A percentile compares a stretch with the other conserved stretches of the same genome.
Conservation (phyloP, 2,329 filamentous ascomycete species). For the Fusarium burgessii region DNA sequence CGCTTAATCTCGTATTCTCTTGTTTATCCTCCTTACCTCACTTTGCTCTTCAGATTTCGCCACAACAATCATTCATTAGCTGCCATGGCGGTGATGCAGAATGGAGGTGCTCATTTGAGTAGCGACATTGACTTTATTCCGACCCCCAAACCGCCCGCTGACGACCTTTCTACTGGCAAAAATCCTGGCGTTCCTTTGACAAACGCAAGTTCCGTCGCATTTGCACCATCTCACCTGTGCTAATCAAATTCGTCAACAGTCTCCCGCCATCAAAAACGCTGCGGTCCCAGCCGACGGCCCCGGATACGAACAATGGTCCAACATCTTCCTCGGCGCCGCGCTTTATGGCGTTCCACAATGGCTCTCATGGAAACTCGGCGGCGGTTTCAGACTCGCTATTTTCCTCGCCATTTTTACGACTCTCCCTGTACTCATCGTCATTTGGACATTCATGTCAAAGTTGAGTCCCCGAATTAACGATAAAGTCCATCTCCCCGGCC, state of each 20-base stretch:
- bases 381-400: constrained; percentile 86
- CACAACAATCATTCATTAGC: neutral
- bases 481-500: constrained; percentile 84
- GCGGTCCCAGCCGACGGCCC: constrained; percentile 88
- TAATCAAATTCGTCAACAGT: constrained; percentile 63
- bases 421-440: constrained; percentile 80
- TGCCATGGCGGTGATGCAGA: constrained; percentile 35
- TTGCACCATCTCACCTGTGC: neutral
- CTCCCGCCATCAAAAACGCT: constrained; percentile 88
- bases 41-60: neutral
- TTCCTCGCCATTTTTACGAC: constrained; percentile 82
- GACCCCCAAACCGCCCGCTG: constrained; percentile 32
- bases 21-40: neutral
- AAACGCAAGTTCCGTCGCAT: constrained; percentile 12
- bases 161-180: constrained; percentile 31
- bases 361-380: constrained; percentile 83
- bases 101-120: constrained; percentile 38
- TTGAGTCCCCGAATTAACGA: constrained; percentile 89
- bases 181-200: constrained; percentile 36
- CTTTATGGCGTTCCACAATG: constrained; percentile 79
- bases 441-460: constrained; percentile 83
- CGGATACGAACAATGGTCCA: constrained; percentile 86
- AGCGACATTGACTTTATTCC: constrained; percentile 42
- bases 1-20: constrained; percentile 26
- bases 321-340: constrained; percentile 75